These are phyloP conservation scores for Syncephalis plumigaleata DNA, from an alignment of 371 early-diverging fungal species.

Conservation along the genomic window DNA sequence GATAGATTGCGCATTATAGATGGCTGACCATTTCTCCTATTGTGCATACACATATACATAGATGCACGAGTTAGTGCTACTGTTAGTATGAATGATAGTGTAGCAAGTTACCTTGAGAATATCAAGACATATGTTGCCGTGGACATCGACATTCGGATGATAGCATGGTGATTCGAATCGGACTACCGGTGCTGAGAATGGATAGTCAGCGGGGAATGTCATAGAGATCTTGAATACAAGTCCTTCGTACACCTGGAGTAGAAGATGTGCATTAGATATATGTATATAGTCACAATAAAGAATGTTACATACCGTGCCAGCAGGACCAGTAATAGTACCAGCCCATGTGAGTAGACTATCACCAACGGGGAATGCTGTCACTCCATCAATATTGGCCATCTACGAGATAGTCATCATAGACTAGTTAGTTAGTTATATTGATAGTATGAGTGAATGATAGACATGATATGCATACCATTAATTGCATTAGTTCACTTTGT, in stretches of 20 bases:
- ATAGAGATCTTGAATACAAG: conserved; percentile 35
- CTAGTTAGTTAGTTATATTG: not conserved
- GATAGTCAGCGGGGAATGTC: conserved; percentile 40
- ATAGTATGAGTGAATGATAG: conserved; percentile 6
- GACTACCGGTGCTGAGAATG: conserved; percentile 36
- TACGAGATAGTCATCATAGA: not conserved
- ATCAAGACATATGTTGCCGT: conserved; percentile 46
- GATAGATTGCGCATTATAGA: conserved; percentile 48
- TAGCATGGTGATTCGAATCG: conserved; percentile 33
- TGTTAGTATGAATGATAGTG: conserved; percentile 4
- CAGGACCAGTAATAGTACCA: conserved; percentile 30
- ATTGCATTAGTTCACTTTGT: conserved; percentile 22
- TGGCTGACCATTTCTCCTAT: conserved; percentile 47
- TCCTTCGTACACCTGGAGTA: conserved; percentile 23
- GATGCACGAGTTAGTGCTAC: not conserved
- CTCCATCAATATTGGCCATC: conserved; percentile 30
- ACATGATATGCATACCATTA: no score
- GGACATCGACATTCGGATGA: conserved; percentile 47
- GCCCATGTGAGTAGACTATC: conserved; percentile 39
- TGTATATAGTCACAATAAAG: no score
- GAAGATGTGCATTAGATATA: conserved; percentile 1
- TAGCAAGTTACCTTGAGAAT: conserved; percentile 29
- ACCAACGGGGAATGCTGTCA: conserved; percentile 36
- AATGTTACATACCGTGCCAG: conserved; percentile 17
- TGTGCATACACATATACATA: conserved; percentile 10